Base-by-base conservation (phyloP, 2,329 filamentous ascomycete species). In the Penicillium olsonii region DNA sequence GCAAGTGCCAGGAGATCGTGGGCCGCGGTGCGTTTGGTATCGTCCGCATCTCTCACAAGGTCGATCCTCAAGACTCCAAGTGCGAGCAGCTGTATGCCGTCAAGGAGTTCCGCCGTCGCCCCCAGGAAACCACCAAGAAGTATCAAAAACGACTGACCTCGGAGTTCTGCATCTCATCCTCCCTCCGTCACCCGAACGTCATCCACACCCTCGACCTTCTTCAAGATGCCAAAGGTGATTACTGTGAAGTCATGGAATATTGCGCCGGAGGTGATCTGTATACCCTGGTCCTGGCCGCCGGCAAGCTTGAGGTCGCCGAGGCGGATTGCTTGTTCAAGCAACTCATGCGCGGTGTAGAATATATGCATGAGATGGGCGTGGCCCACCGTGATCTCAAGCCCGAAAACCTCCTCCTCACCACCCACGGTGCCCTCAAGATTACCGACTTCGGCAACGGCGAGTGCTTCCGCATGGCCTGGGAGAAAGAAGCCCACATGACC, bases 401-500 rank as follows among this genome's bases (percentile, higher is more conserved):
- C 0, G 94, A 99, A 71, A 99, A 99, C 61, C 80, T 99, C 11
- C 84, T 99, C 1, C 80, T 99, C 48, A 99, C 94, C 4, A 94
- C 89, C 0, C 90, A 92, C 57, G 94, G 94, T 50, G 89, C 85
- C 12, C 83, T 99, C 61, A 99, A 99, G 68, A 99, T 99, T 57
- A 97, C 94, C 22, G 94, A 99, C 70, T 99, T 99, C 63, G 94
- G 94, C 55, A 99, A 99, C 63, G 94, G 94, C 64, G 94, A 99
- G 73, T 99, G 94, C 73, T 99, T 99, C 81, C 87, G 94, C 48
- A 97, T 97, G 92, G 94, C 94, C 2, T 99, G 94, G 94, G 94
- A 99, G 72, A 94, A 91, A 45, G 92, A 97, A 70, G 88, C 94
- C 17, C 94, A 97, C 72, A 96, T 97, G 92, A 96, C 95, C 3